These are phyloP conservation scores for Holtermannia corniformis DNA, from an alignment of 768 basidiomycete species.

Conservation along the genomic window DNA sequence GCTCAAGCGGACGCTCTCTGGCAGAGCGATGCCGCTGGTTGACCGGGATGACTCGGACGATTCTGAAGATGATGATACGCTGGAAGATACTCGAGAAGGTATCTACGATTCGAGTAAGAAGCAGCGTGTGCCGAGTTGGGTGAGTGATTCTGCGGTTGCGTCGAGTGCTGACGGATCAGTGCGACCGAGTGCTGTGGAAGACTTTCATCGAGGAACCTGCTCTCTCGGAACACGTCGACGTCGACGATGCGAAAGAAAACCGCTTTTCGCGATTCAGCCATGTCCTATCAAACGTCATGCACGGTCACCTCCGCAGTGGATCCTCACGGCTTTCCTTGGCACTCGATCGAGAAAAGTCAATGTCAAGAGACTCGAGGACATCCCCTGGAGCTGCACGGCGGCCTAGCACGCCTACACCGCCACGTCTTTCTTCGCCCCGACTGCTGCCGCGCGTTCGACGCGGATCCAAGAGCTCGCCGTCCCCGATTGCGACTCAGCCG, in stretches of 20 bases:
- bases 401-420: neutral
- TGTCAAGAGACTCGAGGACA: neutral
- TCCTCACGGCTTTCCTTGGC: neutral
- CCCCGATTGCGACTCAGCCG: too few species aligned
- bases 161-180: constrained; percentile 16
- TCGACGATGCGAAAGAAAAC: neutral
- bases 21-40: constrained; percentile 7
- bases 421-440: neutral
- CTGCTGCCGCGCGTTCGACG: neutral
- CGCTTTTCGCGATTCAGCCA: neutral
- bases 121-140: constrained; percentile 41
- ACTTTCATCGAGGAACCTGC: constrained; percentile 17
- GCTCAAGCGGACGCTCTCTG: constrained; percentile 27
- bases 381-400: neutral
- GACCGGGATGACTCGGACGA: constrained; percentile 9
- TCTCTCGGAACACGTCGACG: neutral
- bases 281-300: neutral
- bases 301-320: neutral
- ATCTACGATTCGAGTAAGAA: constrained; percentile 41
- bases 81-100: constrained; percentile 32
- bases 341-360: neutral
- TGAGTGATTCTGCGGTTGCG: constrained; percentile 11
- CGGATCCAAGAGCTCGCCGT: neutral
- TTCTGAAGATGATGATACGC: constrained; percentile 11
- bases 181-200: constrained; percentile 41